Percentiles rank a stretch among this genome's conserved stretches.
Conservation (phyloP, 257 asterid species). For the Anisodus acutangulus region DNA sequence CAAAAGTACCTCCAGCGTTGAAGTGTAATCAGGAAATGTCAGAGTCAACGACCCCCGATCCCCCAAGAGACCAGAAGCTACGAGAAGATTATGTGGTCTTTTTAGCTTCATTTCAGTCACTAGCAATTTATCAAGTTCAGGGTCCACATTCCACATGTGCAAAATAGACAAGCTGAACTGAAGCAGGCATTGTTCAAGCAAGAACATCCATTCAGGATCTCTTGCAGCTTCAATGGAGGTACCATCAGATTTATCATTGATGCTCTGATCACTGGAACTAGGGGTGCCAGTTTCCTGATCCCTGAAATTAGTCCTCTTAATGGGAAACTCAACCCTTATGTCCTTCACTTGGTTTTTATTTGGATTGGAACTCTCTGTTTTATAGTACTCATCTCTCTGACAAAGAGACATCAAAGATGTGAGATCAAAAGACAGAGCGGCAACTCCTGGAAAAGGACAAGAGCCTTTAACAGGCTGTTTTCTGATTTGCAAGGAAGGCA, state of each 20-base stretch:
- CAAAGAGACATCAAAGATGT: slow-evolving; percentile 75
- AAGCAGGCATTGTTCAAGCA: slow-evolving; percentile 72
- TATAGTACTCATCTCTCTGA: slow-evolving; percentile 51
- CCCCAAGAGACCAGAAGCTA: slow-evolving; percentile 92
- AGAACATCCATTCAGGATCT: slow-evolving; percentile 55
- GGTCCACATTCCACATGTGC: slow-evolving; percentile 92
- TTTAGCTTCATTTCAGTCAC: slow-evolving; percentile 81
- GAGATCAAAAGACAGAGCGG: slow-evolving; percentile 80
- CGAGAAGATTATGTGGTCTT: slow-evolving; percentile 64
- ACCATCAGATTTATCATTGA: slow-evolving; percentile 43
- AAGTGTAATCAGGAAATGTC: slow-evolving; percentile 71
- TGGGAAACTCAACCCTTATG: slow-evolving; percentile 48
- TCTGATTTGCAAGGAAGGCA: slow-evolving; percentile 53
- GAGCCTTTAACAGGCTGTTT: slow-evolving; percentile 76
- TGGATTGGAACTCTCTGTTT: slow-evolving; percentile 40
- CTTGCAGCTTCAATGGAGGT: slow-evolving; percentile 43
- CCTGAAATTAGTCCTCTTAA: slow-evolving; percentile 41
- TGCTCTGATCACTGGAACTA: slow-evolving; percentile 44
- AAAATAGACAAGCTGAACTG: slow-evolving; percentile 83
- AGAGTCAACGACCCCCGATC: slow-evolving; percentile 91
- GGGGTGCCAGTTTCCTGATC: slow-evolving; percentile 46
- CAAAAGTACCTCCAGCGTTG: slow-evolving; percentile 76
- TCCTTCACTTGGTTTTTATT: slow-evolving; percentile 46
- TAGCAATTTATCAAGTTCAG: slow-evolving; percentile 77
- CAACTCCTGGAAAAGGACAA: slow-evolving; percentile 91